A percentile compares a stretch with the other conserved stretches of the same genome.
These are phyloP conservation scores for Porphyra umbilicalis DNA, from an alignment of 31 red algal species.

Conservation along the genomic window DNA sequence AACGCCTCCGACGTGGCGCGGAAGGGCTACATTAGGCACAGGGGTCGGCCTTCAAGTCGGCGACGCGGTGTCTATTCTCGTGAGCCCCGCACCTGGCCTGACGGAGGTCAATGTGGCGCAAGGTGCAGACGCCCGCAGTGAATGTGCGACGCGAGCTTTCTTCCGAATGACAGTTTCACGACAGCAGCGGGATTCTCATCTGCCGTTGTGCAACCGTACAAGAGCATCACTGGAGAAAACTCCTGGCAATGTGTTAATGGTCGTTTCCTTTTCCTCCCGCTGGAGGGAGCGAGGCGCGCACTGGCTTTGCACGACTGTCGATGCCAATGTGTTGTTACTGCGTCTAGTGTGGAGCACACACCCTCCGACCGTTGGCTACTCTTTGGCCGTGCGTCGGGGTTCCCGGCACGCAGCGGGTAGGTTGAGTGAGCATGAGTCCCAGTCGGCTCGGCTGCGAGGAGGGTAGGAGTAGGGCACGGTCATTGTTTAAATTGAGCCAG, in stretches of 20 bases:
- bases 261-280: neutral
- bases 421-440: no score
- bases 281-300: neutral
- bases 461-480: no score
- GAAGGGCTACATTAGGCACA: neutral
- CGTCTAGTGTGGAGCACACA: neutral
- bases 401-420: neutral
- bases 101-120: neutral
- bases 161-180: neutral
- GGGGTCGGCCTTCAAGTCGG: neutral
- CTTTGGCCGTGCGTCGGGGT: neutral
- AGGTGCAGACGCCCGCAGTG: neutral
- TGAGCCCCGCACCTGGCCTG: no score
- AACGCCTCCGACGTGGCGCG: neutral
- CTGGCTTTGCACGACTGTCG: neutral
- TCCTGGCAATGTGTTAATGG: neutral
- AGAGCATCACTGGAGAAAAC: neutral
- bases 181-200: neutral
- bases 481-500: no score
- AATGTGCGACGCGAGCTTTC: neutral
- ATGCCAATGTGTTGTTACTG: neutral
- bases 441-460: no score
- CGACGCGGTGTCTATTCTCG: neutral
- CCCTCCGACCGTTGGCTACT: neutral
- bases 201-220: neutral